phyloP scores from a whole-genome alignment of 2,329 filamentous ascomycete genomes.

The Aschersonia sp. region DNA sequence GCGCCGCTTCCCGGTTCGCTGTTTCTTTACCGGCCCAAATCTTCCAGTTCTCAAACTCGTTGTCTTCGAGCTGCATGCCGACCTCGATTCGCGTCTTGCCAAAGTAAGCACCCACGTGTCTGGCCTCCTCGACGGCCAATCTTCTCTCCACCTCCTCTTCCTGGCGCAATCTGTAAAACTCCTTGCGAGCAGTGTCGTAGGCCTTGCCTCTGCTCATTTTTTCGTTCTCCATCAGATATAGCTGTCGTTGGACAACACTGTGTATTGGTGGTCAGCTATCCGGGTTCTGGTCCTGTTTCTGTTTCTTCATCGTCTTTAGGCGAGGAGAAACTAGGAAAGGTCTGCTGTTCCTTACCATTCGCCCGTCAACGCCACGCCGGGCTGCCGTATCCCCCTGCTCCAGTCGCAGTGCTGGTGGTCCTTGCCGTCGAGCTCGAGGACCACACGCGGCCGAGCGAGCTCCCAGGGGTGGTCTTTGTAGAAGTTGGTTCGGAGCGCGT shows the following conservation, averaged over 20 bases:
- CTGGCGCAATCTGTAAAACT: slow-evolving; percentile 80
- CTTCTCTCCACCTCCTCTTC: slow-evolving; percentile 69
- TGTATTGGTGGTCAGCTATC: not conserved
- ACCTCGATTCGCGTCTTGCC: slow-evolving; percentile 62
- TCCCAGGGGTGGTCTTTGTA: slow-evolving; percentile 97
- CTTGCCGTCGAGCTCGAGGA: slow-evolving; percentile 75
- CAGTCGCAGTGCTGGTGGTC: slow-evolving; percentile 67
- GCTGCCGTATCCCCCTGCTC: slow-evolving; percentile 60
- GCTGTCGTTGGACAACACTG: slow-evolving; percentile 84
- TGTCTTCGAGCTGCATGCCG: slow-evolving; percentile 69
- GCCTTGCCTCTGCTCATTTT: slow-evolving; percentile 49
- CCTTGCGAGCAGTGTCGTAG: slow-evolving; percentile 75
- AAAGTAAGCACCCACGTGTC: slow-evolving; percentile 76
- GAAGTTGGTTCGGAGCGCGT: slow-evolving; percentile 65
- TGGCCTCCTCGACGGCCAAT: slow-evolving; percentile 77
- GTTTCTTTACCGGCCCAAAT: slow-evolving; percentile 48
- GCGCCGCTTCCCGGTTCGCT: slow-evolving; percentile 22
- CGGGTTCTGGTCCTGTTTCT: not conserved
- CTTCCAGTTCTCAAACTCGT: slow-evolving; percentile 74
- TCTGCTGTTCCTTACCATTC: slow-evolving; percentile 47
- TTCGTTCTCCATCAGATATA: slow-evolving; percentile 63
- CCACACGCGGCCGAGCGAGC: slow-evolving; percentile 69
- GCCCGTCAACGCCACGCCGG: slow-evolving; percentile 62
- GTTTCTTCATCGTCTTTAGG: not conserved
- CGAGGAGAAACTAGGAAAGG: not conserved